A percentile compares a stretch with the other conserved stretches of the same genome.
Evolutionary conservation across 2,329 filamentous ascomycete genomes (phyloP).

Genomic region (Epichloe baconii): DNA sequence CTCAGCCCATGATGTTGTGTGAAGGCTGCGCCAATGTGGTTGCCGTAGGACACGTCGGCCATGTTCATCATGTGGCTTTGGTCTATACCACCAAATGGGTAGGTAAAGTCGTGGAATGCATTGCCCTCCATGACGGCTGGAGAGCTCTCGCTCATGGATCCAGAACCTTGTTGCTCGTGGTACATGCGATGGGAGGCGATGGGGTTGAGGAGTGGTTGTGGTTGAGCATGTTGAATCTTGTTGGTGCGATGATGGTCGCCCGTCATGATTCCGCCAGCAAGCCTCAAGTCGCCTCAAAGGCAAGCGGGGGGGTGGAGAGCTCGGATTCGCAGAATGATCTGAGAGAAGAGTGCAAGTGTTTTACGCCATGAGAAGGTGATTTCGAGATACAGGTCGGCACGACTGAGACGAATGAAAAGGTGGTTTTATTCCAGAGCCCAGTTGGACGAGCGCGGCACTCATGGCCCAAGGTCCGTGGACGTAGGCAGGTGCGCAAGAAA

Average conservation of each 20-base stretch:
- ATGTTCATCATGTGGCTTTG: conserved; percentile 14
- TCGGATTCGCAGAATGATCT: background rate
- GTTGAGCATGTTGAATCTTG: conserved; percentile 18
- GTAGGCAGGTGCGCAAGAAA: background rate
- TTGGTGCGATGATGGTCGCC: conserved; percentile 16
- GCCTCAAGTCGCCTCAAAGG: background rate
- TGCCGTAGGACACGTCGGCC: conserved; percentile 21
- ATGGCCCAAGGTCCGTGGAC: background rate
- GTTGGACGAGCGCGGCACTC: background rate
- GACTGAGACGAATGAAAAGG: too few relatives aligned
- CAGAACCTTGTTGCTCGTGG: conserved; percentile 9
- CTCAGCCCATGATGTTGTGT: conserved; percentile 16
- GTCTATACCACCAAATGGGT: conserved; percentile 30
- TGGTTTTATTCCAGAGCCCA: background rate
- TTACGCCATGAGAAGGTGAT: background rate
- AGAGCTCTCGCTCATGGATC: conserved; percentile 11
- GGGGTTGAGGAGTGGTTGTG: conserved; percentile 14
- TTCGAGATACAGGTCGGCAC: background rate
- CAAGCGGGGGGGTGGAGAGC: background rate
- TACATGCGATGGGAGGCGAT: conserved; percentile 13
- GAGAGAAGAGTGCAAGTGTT: background rate
- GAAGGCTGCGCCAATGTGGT: conserved; percentile 20
- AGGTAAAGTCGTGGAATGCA: conserved; percentile 40
- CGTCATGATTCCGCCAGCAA: conserved; percentile 15
- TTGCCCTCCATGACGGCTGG: conserved; percentile 28